Evolutionary conservation across 2,329 filamentous ascomycete species (phyloP).

Genomic region (Tolypocladium paradoxum): DNA sequence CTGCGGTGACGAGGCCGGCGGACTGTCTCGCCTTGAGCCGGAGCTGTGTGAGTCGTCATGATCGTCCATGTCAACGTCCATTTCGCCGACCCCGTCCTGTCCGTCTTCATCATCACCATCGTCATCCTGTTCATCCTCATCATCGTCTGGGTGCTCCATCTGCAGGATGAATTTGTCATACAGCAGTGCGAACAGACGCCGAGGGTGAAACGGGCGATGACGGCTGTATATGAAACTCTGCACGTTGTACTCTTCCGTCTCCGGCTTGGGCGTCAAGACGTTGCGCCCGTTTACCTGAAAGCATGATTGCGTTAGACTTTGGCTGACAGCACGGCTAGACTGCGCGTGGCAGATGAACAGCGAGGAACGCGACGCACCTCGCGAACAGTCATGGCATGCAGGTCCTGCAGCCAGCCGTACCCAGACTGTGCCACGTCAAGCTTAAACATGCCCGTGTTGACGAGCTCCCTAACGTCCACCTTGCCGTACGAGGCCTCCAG

Average conservation of each 20-base stretch:
- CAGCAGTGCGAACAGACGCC: slow-evolving; percentile 31
- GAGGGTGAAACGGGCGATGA: slow-evolving; percentile 42
- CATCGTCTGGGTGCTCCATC: slow-evolving; percentile 28
- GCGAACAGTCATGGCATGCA: slow-evolving; percentile 56
- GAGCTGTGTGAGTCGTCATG: slow-evolving; percentile 3
- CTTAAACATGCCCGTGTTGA: slow-evolving; percentile 55
- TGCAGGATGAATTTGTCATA: slow-evolving; percentile 41
- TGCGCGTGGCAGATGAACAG: neutral
- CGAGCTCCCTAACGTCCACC: slow-evolving; percentile 50
- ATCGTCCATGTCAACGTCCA: slow-evolving; percentile 11
- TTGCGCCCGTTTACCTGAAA: slow-evolving; percentile 33
- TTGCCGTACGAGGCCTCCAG: slow-evolving; percentile 48
- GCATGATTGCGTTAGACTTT: neutral
- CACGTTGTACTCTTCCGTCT: slow-evolving; percentile 64
- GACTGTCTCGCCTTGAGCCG: neutral
- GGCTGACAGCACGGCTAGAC: neutral
- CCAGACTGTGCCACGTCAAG: slow-evolving; percentile 53
- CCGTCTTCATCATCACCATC: slow-evolving; percentile 17
- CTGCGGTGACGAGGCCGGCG: slow-evolving; percentile 8
- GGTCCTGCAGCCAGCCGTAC: slow-evolving; percentile 58
- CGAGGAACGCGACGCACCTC: slow-evolving; percentile 26
- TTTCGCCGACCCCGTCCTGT: slow-evolving; percentile 6
- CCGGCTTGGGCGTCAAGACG: slow-evolving; percentile 53
- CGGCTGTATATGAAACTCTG: slow-evolving; percentile 60
- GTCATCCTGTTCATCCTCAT: slow-evolving; percentile 21